Base-by-base conservation (phyloP, 768 basidiomycete genomes). In the Lenzites betulinus region DNA sequence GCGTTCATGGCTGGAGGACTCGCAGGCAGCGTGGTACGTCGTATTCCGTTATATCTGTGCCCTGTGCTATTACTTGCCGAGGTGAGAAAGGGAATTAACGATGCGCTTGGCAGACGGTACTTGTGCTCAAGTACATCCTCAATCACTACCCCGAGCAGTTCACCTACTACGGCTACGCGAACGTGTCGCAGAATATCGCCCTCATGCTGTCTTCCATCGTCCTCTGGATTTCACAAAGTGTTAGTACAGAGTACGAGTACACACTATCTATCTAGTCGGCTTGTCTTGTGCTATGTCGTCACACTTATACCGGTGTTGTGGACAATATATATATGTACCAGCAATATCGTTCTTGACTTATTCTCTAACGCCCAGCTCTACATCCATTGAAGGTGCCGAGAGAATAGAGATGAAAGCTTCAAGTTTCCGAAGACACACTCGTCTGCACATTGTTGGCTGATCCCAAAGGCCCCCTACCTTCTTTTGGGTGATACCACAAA, bases 1-100 rank as follows among this genome's bases (percentile, higher is more conserved):
- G 95, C 96, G 0, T 73, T 98, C 47, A 95, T 99, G 94, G 97
- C 97, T 2, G 96, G 97, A 8, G 97, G 97, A 0, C 72, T 98
- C 46, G 97, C 96, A n/a, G 97, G 96, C 51, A 95, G 94, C 70
- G 85, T 97, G 71, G 95, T 98, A 70, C n/a, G n/a, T n/a, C n/a
- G n/a, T n/a, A n/a, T n/a, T n/a, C n/a, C n/a, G n/a, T n/a, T n/a
- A n/a, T n/a, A n/a, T n/a, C n/a, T 68, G 95, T 85, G 28, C 3
- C 9, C 42, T 22, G 13, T 13, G 11, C 56, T 9, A 3, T 7
- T n/a, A 11, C 5, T 16, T 9, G 3, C 33, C 25, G 7, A 25
- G 25, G 7, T 7, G 23, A 36, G 41, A 35, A 20, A 25, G 43
- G n/a, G 26, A 48, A 23, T 23, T 54, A 18, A 51, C 60, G 42